phyloP scores from a whole-genome alignment of 306 rosid genomes.

The Malus sylvestris region DNA sequence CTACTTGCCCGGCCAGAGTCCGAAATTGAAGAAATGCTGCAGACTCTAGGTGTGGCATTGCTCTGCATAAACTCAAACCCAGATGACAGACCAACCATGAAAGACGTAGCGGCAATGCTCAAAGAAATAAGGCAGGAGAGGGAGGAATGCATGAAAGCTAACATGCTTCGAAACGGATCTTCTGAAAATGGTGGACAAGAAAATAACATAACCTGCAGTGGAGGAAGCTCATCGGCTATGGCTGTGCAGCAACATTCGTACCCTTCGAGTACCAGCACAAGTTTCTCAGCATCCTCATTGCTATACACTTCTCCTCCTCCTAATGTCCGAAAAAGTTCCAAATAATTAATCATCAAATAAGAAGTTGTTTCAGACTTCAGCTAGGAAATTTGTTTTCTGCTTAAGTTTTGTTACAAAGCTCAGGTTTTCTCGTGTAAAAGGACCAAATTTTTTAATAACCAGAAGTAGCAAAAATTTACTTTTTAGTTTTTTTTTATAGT shows the following conservation, averaged over 20 bases:
- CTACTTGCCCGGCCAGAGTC: constrained; percentile 49
- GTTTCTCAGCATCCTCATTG: constrained; percentile 30
- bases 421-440: not conserved
- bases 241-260: constrained; percentile 6
- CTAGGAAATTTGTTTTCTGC: not conserved
- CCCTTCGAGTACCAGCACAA: constrained; percentile 30
- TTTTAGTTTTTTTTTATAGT: not conserved
- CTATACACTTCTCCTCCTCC: constrained; percentile 31
- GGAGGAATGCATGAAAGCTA: constrained; percentile 48
- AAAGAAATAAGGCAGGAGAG: constrained; percentile 59
- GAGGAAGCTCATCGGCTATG: constrained; percentile 17
- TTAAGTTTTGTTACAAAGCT: not conserved
- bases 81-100: constrained; percentile 77
- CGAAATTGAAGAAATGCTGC: constrained; percentile 62
- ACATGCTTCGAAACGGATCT: constrained; percentile 31
- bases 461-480: not conserved
- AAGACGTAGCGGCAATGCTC: constrained; percentile 78
- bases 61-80: constrained; percentile 65
- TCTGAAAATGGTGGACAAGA: constrained; percentile 33
- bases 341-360: constrained; percentile 4
- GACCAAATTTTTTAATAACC: not conserved
- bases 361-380: not conserved
- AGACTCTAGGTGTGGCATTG: constrained; percentile 76
- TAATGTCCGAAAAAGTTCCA: constrained; percentile 20
- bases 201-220: constrained; percentile 2